Percentiles rank a stretch among this genome's conserved stretches.
phyloP scores from a whole-genome alignment of 805 yeast genomes.

The Kuraishia cidri region DNA sequence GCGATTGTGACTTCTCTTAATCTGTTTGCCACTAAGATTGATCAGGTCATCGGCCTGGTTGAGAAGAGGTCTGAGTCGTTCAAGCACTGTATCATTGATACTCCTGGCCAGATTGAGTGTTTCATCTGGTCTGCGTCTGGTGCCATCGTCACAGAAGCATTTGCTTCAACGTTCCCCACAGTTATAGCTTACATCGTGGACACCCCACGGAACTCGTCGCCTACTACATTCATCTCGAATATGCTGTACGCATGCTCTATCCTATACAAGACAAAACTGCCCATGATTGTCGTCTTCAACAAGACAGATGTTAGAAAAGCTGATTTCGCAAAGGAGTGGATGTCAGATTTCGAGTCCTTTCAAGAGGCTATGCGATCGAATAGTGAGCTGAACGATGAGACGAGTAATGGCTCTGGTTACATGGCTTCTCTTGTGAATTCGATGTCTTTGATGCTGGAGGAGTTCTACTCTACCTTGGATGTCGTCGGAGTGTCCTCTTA shows the following conservation, averaged over 20 bases:
- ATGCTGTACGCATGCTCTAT: conserved; percentile 98
- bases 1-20: conserved; percentile 95
- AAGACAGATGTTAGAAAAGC: conserved; percentile 86
- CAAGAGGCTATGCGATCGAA: conserved; percentile 67
- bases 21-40: conserved; percentile 89
- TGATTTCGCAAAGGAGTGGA: conserved; percentile 90
- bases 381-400: conserved; percentile 57
- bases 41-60: conserved; percentile 81
- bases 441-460: conserved; percentile 93
- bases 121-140: conserved; percentile 99
- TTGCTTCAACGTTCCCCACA: conserved; percentile 94
- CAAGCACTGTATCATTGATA: conserved; percentile 78
- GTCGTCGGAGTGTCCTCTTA: conserved; percentile 88
- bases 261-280: conserved; percentile 88
- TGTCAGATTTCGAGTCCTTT: conserved; percentile 91
- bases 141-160: conserved; percentile 89
- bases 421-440: conserved; percentile 93
- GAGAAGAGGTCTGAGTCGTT: conserved; percentile 61
- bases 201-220: conserved; percentile 90
- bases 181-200: conserved; percentile 93
- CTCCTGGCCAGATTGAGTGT: conserved; percentile 99
- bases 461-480: conserved; percentile 87
- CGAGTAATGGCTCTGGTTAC: conserved; percentile 66
- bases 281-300: conserved; percentile 94
- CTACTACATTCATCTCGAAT: conserved; percentile 95